Base-by-base conservation (phyloP, 2,329 filamentous ascomycete species). In the Colletotrichum echinochloae region DNA sequence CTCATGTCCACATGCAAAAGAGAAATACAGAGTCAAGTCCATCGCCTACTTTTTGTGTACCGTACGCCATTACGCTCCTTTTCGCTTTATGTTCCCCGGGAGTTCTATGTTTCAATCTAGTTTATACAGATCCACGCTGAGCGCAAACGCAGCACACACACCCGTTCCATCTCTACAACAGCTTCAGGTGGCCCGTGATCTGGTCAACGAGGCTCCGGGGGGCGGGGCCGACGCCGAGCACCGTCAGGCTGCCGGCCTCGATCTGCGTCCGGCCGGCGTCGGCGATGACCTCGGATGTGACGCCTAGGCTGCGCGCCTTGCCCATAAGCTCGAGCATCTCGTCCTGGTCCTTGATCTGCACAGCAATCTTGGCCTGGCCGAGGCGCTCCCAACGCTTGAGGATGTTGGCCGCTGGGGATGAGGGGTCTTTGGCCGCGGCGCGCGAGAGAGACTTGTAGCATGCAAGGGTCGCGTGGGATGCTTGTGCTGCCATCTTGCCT, bases 181-280 rank as follows among this genome's bases (percentile, higher is more conserved):
- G 81, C 87, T 96, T 97, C 81, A 98, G 83, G 71, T 91, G 86
- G 1, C 94, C 94, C 6, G 95, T 97, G 72, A 99, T 90, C 80
- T 91, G 84, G 79, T 99, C 94, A 60, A 99, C 91, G 66, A 95
- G 84, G 76, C 93, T 95, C 85, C 92, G 95, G 0, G 95, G 95
- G 33, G 92, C 95, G 2, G 91, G 91, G 0, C 91, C 91, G 63
- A 95, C 90, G 0, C 96, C 96, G 61, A 99, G 84, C 51, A 99
- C 96, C 0, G 96, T 99, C 80, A 94, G 88, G 80, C 94, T 98
- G 23, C 96, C 95, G 52, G 92, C 91, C 62, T 94, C 95, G 81
- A 99, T 98, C 88, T 99, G 96, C 55, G 96, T 99, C 72, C 96
- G 89, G 18, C 96, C 96, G n/a, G 96, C 96, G 82, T 99, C 96